A percentile compares a stretch with the other conserved stretches of the same genome.
These are phyloP conservation scores for Saxophila tyrrhenica DNA, from an alignment of 495 filamentous ascomycete genomes.

Conservation along the genomic window DNA sequence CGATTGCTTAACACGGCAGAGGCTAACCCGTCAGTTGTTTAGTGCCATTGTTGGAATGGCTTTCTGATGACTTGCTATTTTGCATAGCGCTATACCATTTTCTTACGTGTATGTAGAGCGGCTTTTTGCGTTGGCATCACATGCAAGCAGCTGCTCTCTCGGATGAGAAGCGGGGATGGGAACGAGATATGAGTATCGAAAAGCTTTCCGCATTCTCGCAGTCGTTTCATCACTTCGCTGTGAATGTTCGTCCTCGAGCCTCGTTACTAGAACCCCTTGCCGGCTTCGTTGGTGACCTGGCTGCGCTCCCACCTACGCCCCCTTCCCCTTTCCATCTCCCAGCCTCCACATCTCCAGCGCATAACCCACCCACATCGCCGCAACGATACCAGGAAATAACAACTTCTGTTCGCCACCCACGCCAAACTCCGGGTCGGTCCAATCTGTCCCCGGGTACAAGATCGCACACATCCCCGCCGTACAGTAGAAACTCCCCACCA, in stretches of 20 bases:
- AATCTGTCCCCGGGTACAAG: slow-evolving; percentile 13
- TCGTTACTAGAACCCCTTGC: too few relatives aligned
- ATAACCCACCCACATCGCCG: slow-evolving; percentile 11
- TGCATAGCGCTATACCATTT: slow-evolving; percentile 12
- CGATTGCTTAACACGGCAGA: neutral
- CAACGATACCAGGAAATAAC: slow-evolving; percentile 3
- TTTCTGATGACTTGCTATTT: slow-evolving; percentile 6
- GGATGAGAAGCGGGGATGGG: neutral
- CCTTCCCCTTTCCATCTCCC: slow-evolving; percentile 1
- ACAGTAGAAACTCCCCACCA: slow-evolving; percentile 15
- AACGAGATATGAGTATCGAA: neutral
- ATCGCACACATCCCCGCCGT: slow-evolving; percentile 10
- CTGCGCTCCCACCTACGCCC: neutral
- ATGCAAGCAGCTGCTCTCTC: neutral
- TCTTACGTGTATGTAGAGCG: slow-evolving; percentile 2
- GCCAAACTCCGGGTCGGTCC: slow-evolving; percentile 9
- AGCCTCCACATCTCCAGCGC: slow-evolving; percentile 3
- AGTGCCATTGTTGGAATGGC: neutral
- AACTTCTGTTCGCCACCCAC: neutral
- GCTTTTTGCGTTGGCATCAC: neutral
- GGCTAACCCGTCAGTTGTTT: neutral
- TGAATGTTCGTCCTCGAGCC: too few relatives aligned
- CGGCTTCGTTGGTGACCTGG: too few relatives aligned
- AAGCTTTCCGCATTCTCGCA: too few relatives aligned
- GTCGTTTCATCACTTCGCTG: too few relatives aligned